These are phyloP conservation scores for Halophytophthora batemanensis DNA, from an alignment of 352 stramenopile genomes.

Conservation along the genomic window DNA sequence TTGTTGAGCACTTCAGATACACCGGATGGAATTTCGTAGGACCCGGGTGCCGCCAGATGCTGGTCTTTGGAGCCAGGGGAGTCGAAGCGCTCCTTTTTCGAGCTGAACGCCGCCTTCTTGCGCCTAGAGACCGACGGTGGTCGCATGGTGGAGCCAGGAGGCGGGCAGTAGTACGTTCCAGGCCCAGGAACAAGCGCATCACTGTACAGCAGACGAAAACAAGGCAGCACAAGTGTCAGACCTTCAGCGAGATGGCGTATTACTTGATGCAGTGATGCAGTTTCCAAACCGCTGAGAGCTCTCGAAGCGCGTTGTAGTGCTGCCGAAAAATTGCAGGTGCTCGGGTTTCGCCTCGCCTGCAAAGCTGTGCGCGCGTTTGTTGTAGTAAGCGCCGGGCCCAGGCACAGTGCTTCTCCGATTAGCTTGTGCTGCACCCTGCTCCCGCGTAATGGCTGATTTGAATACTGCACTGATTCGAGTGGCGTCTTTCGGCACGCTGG, in stretches of 20 bases:
- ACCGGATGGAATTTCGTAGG: constrained; percentile 59
- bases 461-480: constrained; percentile 63
- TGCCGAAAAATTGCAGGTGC: constrained; percentile 80
- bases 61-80: constrained; percentile 38
- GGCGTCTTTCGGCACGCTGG: constrained; percentile 34
- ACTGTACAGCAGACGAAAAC: constrained; percentile 10
- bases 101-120: constrained; percentile 62
- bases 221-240: background rate
- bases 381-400: constrained; percentile 64
- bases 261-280: background rate
- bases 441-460: constrained; percentile 58
- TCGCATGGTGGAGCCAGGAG: constrained; percentile 27
- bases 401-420: constrained; percentile 40
- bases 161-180: constrained; percentile 57
- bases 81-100: constrained; percentile 74
- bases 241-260: background rate
- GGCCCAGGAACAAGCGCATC: constrained; percentile 43
- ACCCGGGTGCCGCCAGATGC: constrained; percentile 51
- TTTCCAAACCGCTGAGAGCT: constrained; percentile 24
- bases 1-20: constrained; percentile 65
- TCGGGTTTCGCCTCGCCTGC: constrained; percentile 47
- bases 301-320: constrained; percentile 69
- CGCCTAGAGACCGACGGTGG: constrained; percentile 18
- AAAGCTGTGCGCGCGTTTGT: constrained; percentile 41
- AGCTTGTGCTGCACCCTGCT: constrained; percentile 30